These are phyloP conservation scores for Nicotiana rustica DNA, from an alignment of 305 asterid genomes.

Conservation along the genomic window DNA sequence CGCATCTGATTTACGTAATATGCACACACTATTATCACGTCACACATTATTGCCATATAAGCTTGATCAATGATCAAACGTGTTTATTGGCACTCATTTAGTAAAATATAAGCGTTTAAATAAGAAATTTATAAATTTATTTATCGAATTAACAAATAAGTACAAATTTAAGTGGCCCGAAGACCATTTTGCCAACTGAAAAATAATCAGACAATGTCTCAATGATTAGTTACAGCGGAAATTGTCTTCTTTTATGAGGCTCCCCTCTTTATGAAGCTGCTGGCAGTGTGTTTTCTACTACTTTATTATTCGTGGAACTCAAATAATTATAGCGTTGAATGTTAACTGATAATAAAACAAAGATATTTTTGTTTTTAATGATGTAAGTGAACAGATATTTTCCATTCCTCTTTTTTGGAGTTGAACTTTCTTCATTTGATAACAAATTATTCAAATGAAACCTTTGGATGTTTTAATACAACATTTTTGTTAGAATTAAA, in stretches of 20 bases:
- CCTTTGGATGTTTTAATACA: too few species aligned
- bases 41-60: too few species aligned
- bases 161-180: too few species aligned
- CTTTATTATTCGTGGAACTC: neutral
- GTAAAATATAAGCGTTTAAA: too few species aligned
- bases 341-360: neutral
- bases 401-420: neutral
- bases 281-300: neutral
- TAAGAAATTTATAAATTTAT: too few species aligned
- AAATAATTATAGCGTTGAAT: neutral
- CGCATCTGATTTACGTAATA: too few species aligned
- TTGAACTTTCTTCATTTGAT: neutral
- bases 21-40: too few species aligned
- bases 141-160: too few species aligned
- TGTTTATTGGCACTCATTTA: too few species aligned
- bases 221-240: neutral
- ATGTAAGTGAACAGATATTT: neutral
- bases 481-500: too few species aligned
- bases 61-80: too few species aligned
- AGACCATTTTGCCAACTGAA: neutral
- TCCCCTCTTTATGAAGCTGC: neutral
- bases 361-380: neutral
- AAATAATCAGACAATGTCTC: neutral
- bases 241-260: slow-evolving; percentile 7
- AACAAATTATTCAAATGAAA: too few species aligned